Evolutionary conservation across 306 rosid genomes (phyloP), one percentile per base, ranked within the genome.

Genomic region (Prunus davidiana): DNA sequence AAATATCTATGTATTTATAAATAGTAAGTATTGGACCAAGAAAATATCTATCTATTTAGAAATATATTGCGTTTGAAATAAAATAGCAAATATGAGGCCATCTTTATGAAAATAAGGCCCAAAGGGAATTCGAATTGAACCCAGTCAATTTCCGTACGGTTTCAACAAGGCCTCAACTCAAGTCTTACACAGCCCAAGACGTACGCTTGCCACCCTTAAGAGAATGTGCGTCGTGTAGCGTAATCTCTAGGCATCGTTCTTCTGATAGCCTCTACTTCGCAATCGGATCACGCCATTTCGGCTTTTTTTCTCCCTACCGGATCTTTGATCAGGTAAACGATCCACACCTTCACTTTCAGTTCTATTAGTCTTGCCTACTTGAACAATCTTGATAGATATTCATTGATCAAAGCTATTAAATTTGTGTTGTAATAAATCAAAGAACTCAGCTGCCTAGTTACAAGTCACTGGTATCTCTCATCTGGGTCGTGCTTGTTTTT

Each of bases 181-280:
- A 30, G 24, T 34, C 30, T 0, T 28, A 14, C 12, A 41, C 6
- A 14, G 56, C 71, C 73, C 74, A 12, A 22, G 15, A 46, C 14
- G 3, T 8, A 10, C 47, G 3, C 49, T 1, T 6, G 32, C 32
- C 15, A 19, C 43, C 14, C 56, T 27, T 13, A 24, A 46, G 14
- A 56, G 34, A 49, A 6, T 41, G 30, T 69, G 46, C 56, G 20
- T 72, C 67, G 57, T 34, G 6, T 19, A 7, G 83, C 86, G 83
- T 79, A 47, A 0, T 25, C 62, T 55, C 24, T 38, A 74, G 43
- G 78, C 81, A 32, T 79, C 56, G 14, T 18, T 66, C 30, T 54
- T 43, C 38, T 9, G 43, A 38, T 34, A 27, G 14, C 57, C 65
- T 27, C 72, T 22, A 52, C 63, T 68, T 66, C 57, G 65, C 83